phyloP scores from a whole-genome alignment of 1,284 basidiomycete species.

The Macrocybe sp. region DNA sequence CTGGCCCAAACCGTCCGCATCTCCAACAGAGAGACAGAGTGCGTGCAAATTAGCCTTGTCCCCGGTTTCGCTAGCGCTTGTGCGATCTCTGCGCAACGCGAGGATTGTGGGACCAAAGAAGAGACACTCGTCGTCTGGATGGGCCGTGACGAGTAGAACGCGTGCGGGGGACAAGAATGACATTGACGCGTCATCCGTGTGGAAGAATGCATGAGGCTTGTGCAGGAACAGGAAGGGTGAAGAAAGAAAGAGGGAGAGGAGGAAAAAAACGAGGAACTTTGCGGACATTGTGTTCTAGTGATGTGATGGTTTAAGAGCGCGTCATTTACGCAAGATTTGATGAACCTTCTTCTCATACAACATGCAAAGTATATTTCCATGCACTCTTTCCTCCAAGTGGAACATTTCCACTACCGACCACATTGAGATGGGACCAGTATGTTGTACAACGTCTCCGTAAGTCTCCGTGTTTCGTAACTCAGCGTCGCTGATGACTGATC shows the following conservation, averaged over 20 bases:
- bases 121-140: conserved; percentile 90
- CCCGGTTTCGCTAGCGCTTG: conserved; percentile 1
- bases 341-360: too few relatives aligned
- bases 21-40: conserved; percentile 62
- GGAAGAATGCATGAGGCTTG: not conserved
- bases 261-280: conserved; percentile 14
- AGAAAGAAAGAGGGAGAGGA: conserved; percentile 26
- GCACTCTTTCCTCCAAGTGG: too few relatives aligned
- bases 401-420: too few relatives aligned
- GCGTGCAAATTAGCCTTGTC: conserved; percentile 33
- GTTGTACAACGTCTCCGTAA: too few relatives aligned
- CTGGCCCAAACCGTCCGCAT: conserved; percentile 78
- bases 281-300: conserved; percentile 15
- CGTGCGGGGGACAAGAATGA: conserved; percentile 9
- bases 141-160: conserved; percentile 75
- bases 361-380: too few relatives aligned
- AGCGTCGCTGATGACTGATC: too few relatives aligned
- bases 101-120: conserved; percentile 86
- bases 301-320: not conserved
- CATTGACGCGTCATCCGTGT: not conserved
- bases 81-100: conserved; percentile 31
- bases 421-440: too few relatives aligned
- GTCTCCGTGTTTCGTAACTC: too few relatives aligned
- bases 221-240: conserved; percentile 21
- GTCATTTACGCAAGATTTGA: too few relatives aligned